phyloP scores from a whole-genome alignment of 768 basidiomycete genomes.

The Suillus plorans region DNA sequence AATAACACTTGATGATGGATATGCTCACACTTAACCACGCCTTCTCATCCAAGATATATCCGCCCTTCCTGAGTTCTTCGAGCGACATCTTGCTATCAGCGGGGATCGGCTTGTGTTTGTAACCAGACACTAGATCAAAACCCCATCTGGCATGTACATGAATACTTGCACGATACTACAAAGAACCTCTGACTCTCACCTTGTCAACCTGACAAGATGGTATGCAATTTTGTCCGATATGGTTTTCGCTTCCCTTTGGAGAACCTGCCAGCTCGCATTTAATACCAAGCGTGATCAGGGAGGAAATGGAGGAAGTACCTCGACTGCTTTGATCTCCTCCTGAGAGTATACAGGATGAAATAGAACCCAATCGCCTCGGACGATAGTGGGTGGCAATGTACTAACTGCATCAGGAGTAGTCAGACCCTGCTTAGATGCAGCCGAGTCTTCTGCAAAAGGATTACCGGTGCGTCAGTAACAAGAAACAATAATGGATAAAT shows the following conservation, averaged over 20 bases:
- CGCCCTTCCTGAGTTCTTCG: slow-evolving; percentile 69
- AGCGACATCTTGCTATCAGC: slow-evolving; percentile 62
- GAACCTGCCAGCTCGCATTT: slow-evolving; percentile 46
- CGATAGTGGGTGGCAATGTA: slow-evolving; percentile 49
- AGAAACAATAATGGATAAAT: neutral
- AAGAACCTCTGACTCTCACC: slow-evolving; percentile 31
- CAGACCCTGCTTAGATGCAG: slow-evolving; percentile 16
- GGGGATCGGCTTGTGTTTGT: slow-evolving; percentile 73
- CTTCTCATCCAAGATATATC: slow-evolving; percentile 70
- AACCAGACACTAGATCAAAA: slow-evolving; percentile 86
- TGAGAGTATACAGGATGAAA: slow-evolving; percentile 90
- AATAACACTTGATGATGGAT: slow-evolving; percentile 19
- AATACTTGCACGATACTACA: slow-evolving; percentile 4
- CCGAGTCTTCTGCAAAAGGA: slow-evolving; percentile 25
- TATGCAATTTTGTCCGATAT: slow-evolving; percentile 73
- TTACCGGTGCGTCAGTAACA: neutral
- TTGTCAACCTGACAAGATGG: slow-evolving; percentile 55
- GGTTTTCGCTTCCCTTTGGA: slow-evolving; percentile 64
- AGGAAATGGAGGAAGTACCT: slow-evolving; percentile 41
- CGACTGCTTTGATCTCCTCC: slow-evolving; percentile 69
- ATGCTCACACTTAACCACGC: slow-evolving; percentile 72
- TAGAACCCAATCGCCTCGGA: slow-evolving; percentile 84
- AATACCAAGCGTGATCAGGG: slow-evolving; percentile 4
- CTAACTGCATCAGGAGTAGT: slow-evolving; percentile 42
- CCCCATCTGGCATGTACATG: slow-evolving; percentile 41